These are phyloP conservation scores for Botrytis deweyae DNA, from an alignment of 2,329 filamentous ascomycete genomes.

Conservation along the genomic window DNA sequence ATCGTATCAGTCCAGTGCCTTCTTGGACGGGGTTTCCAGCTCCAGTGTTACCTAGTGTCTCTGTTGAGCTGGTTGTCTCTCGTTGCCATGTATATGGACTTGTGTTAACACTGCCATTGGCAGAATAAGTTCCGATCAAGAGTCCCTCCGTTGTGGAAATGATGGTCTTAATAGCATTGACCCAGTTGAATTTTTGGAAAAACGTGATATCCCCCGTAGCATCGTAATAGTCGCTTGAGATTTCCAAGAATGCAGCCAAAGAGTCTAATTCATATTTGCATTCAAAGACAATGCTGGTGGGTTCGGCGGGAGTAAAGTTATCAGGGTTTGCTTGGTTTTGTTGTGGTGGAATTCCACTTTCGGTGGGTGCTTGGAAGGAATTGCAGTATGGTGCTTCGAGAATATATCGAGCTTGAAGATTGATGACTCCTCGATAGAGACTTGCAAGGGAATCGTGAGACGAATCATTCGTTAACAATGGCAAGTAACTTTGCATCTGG, in stretches of 20 bases:
- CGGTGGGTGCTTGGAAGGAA: constrained; percentile 81
- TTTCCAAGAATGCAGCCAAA: constrained; percentile 78
- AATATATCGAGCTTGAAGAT: constrained; percentile 68
- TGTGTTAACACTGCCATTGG: constrained; percentile 54
- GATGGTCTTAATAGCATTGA: constrained; percentile 67
- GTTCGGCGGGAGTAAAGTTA: constrained; percentile 65
- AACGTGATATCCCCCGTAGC: constrained; percentile 70
- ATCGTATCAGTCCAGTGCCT: constrained; percentile 77
- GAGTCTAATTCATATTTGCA: constrained; percentile 97
- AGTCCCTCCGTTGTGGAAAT: constrained; percentile 69
- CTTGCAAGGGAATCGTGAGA: constrained; percentile 61
- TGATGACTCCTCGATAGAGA: constrained; percentile 69
- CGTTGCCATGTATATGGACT: constrained; percentile 76
- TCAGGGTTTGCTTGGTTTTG: constrained; percentile 58
- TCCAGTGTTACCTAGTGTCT: constrained; percentile 76
- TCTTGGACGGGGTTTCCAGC: constrained; percentile 74
- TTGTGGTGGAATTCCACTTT: constrained; percentile 63
- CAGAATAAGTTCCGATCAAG: constrained; percentile 70
- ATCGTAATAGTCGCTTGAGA: constrained; percentile 77
- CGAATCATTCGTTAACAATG: constrained; percentile 55
- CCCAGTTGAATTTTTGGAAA: constrained; percentile 73
- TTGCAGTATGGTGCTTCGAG: constrained; percentile 78
- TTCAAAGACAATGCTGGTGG: constrained; percentile 78
- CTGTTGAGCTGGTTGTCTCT: constrained; percentile 69
- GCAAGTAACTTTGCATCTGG: constrained; percentile 69